phyloP scores from a whole-genome alignment of 495 filamentous ascomycete species.

The Trichoderma parareesei region DNA sequence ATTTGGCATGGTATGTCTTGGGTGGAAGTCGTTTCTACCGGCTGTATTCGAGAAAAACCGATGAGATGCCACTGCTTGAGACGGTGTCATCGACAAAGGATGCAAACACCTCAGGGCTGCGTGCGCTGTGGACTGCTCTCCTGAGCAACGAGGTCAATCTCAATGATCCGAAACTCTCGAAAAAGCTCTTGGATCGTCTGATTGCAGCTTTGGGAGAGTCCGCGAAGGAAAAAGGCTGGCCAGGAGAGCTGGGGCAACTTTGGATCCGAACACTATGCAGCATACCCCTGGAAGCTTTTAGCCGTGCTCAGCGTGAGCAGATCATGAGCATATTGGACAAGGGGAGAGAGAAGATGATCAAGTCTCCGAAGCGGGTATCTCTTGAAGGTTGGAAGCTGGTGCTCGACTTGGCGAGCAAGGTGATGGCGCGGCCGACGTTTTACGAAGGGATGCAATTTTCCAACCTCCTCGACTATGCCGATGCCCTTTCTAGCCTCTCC shows the following conservation, averaged over 20 bases:
- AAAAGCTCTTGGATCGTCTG: slow-evolving; percentile 28
- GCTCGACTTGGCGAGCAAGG: slow-evolving; percentile 38
- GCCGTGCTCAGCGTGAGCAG: slow-evolving; percentile 28
- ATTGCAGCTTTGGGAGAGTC: slow-evolving; percentile 46
- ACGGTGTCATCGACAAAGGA: background rate
- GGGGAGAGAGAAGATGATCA: background rate
- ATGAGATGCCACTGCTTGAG: background rate
- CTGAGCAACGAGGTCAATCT: slow-evolving; percentile 16
- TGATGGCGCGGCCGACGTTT: slow-evolving; percentile 40
- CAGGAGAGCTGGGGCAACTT: background rate
- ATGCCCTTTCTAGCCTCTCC: slow-evolving; percentile 5
- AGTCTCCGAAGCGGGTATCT: background rate
- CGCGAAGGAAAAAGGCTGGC: slow-evolving; percentile 37
- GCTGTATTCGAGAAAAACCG: background rate
- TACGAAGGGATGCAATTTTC: slow-evolving; percentile 27
- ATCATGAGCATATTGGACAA: slow-evolving; percentile 22
- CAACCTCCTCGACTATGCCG: slow-evolving; percentile 3
- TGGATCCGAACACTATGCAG: slow-evolving; percentile 16
- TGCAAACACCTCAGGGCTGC: background rate
- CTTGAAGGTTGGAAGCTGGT: slow-evolving; percentile 22
- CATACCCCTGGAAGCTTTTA: slow-evolving; percentile 20
- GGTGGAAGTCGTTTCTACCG: background rate
- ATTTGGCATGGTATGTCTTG: slow-evolving; percentile 5
- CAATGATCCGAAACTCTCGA: slow-evolving; percentile 16
- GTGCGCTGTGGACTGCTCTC: slow-evolving; percentile 13